Evolutionary conservation across 257 asterid genomes (phyloP), one percentile per base, ranked within the genome.

Genomic region (Fraxinus quadrangulata): DNA sequence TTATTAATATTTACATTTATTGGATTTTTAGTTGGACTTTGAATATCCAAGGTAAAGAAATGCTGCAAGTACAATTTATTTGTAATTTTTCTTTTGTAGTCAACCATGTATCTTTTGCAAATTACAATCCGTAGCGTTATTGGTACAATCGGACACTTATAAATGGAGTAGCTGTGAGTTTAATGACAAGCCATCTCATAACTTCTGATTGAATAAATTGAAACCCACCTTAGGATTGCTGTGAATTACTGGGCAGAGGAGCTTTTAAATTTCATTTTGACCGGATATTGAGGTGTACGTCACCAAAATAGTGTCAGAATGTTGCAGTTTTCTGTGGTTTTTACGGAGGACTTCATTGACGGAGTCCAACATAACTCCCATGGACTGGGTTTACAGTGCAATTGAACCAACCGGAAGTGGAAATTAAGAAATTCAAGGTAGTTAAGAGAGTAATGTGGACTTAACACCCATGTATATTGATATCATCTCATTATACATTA

Each of bases 221-320:
- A 26, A 26, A 26, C 36, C 69, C 17, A 26, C 69, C 69, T 26
- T 26, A 2, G 34, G 5, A 26, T 63, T 24, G 16, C 17, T 8
- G 33, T 63, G 31, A 11, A 63, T 10, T 11, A 3, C 6, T 63
- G 9, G 67, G 12, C 10, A 8, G 5, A n/a, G 31, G 67, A 5
- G 66, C 66, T n/a, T 56, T 56, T n/a, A 26, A 21, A 56, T n/a
- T 6, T 61, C 34, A 61, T 63, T 63, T 63, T 63, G 67, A 63
- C 4, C 2, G 34, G 21, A 26, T 63, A 13, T 24, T 13, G 11
- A 10, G 19, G 33, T 3, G 1, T n/a, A 63, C 2, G 30, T 26
- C 36, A 63, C 36, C 36, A 63, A 26, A 63, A 23, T 11, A 63
- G 34, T 10, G 17, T 63, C 19, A 63, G 19, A 23, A 26, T 63